These are phyloP conservation scores for Penicillium dipodomyicola DNA, from an alignment of 495 filamentous ascomycete species.

Conservation along the genomic window DNA sequence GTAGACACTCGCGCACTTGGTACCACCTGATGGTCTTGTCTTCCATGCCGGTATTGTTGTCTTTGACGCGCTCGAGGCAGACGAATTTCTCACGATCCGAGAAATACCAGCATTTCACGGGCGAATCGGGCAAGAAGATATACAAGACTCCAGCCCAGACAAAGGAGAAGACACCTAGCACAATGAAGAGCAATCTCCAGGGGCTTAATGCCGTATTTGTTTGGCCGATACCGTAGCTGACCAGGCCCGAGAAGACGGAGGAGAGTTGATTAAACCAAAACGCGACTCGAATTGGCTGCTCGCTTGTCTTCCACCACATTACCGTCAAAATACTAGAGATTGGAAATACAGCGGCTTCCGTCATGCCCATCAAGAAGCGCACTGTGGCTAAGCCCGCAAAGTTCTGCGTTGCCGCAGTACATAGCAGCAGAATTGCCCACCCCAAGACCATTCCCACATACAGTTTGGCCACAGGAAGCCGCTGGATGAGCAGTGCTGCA, in stretches of 20 bases:
- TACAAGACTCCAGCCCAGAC: too few relatives aligned
- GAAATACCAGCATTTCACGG: too few relatives aligned
- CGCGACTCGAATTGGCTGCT: constrained; percentile 45
- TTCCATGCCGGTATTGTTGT: too few relatives aligned
- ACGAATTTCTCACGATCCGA: too few relatives aligned
- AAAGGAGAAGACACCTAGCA: constrained; percentile 27
- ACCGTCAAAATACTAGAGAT: constrained; percentile 50
- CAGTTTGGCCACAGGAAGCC: constrained; percentile 49
- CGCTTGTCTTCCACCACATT: constrained; percentile 51
- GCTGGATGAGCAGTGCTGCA: constrained; percentile 36
- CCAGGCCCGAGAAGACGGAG: constrained; percentile 17
- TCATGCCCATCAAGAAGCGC: constrained; percentile 51
- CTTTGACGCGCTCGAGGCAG: too few relatives aligned
- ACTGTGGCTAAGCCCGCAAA: constrained; percentile 15
- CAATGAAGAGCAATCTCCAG: constrained; percentile 23
- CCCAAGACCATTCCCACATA: constrained; percentile 29
- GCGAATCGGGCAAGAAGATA: too few relatives aligned
- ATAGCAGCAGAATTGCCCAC: constrained; percentile 24
- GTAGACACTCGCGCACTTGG: too few relatives aligned
- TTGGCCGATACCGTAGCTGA: constrained; percentile 19
- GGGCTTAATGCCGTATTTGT: constrained; percentile 11
- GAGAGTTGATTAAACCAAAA: constrained; percentile 49
- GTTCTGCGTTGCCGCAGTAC: constrained; percentile 24
- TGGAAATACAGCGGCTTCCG: constrained; percentile 49
- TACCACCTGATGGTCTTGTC: too few relatives aligned